Evolutionary conservation across 257 asterid species (phyloP).

Genomic region (Anisodus tanguticus): DNA sequence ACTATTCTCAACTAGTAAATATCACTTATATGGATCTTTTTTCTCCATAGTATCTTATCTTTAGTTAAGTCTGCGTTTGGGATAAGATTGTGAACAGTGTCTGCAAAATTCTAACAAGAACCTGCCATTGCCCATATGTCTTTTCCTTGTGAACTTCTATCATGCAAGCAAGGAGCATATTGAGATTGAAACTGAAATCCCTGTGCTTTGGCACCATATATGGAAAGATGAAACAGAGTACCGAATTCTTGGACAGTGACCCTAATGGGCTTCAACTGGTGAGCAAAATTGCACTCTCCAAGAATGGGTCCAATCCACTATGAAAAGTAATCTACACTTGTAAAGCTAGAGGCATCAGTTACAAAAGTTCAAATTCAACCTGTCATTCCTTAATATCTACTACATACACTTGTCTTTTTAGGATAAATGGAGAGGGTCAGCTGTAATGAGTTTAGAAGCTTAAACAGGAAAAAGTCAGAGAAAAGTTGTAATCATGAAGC

Average conservation of each 20-base stretch:
- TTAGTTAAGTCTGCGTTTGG: too few relatives aligned
- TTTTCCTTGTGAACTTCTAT: background rate
- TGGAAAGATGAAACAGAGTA: background rate
- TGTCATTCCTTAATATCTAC: constrained; percentile 25
- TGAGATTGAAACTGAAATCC: background rate
- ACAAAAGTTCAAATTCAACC: background rate
- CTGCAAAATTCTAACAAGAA: background rate
- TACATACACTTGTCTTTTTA: constrained; percentile 27
- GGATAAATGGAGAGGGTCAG: constrained; percentile 27
- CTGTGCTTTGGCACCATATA: background rate
- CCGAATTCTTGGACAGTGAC: constrained; percentile 24
- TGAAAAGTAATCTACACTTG: constrained; percentile 1
- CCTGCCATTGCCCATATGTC: background rate
- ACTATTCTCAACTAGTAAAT: too few relatives aligned
- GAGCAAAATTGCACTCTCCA: background rate
- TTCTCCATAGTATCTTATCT: too few relatives aligned
- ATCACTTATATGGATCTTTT: too few relatives aligned
- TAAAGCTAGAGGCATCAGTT: constrained; percentile 19
- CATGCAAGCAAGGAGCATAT: background rate
- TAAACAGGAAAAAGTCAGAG: background rate
- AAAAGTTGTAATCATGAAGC: background rate
- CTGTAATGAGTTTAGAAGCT: background rate
- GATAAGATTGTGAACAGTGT: background rate
- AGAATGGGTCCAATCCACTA: constrained; percentile 30
- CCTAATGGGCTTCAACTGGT: constrained; percentile 24